Evolutionary conservation across 2,329 filamentous ascomycete genomes (phyloP).

Genomic region (Aspergillus ustus): DNA sequence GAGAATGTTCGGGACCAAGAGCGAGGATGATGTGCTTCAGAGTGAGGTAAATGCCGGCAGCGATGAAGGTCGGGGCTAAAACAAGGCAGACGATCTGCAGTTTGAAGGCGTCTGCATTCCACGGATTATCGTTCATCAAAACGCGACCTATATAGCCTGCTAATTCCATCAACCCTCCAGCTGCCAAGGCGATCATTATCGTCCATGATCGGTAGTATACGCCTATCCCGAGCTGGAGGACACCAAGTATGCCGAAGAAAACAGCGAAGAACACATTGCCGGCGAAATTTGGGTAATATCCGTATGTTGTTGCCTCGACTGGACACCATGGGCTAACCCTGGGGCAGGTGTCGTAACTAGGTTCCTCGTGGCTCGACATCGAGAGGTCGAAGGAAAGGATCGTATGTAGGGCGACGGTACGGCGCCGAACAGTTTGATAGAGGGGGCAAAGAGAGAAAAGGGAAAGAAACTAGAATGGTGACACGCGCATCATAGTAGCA

Average conservation of each 20-base stretch:
- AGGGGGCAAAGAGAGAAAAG: background rate
- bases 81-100: conserved; percentile 61
- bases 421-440: background rate
- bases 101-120: conserved; percentile 54
- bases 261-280: conserved; percentile 59
- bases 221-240: conserved; percentile 56
- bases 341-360: conserved; percentile 35
- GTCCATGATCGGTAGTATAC: conserved; percentile 60
- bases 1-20: conserved; percentile 56
- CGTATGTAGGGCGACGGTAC: background rate
- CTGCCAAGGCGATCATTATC: conserved; percentile 55
- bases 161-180: conserved; percentile 56
- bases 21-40: conserved; percentile 62
- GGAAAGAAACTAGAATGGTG: background rate
- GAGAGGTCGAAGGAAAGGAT: conserved; percentile 7
- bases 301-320: conserved; percentile 55
- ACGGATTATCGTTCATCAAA: conserved; percentile 59
- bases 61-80: conserved; percentile 61
- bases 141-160: conserved; percentile 62
- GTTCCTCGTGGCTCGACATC: conserved; percentile 17
- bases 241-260: conserved; percentile 55
- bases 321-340: conserved; percentile 47
- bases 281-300: conserved; percentile 57
- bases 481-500: background rate
- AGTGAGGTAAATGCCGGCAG: conserved; percentile 60